Conservation (phyloP, 2,329 filamentous ascomycete species). For the Aureobasidium sp. region DNA sequence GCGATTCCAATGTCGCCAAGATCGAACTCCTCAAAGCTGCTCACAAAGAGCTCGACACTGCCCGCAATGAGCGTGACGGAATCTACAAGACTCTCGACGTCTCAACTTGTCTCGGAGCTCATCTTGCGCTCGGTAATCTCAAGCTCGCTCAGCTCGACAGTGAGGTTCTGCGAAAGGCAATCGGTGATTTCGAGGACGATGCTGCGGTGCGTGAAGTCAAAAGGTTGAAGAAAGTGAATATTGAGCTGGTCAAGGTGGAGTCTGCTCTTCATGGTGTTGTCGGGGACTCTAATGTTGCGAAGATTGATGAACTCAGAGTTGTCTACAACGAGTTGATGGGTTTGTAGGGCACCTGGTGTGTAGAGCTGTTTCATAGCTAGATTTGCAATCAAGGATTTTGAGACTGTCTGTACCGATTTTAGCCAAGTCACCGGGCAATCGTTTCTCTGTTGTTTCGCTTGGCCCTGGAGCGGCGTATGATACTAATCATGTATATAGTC, state of each 20-base stretch:
- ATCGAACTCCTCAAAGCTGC: neutral
- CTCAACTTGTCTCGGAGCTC: neutral
- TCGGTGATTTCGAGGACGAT: neutral
- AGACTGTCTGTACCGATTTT: too few species aligned
- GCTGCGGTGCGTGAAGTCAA: neutral
- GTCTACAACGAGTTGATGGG: too few species aligned
- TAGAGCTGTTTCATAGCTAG: too few species aligned
- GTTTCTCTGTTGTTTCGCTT: too few species aligned
- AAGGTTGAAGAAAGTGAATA: neutral
- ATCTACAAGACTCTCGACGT: neutral
- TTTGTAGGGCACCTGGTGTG: too few species aligned
- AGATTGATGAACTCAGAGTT: neutral
- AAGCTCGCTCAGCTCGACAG: neutral
- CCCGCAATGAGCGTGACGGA: neutral
- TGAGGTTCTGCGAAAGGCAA: neutral
- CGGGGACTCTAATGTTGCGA: neutral
- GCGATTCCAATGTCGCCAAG: neutral
- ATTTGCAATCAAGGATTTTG: too few species aligned
- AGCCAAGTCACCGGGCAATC: too few species aligned
- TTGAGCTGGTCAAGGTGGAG: neutral
- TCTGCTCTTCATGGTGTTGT: neutral
- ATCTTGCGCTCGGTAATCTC: neutral
- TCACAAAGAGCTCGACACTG: neutral
- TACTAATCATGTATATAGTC: too few species aligned
- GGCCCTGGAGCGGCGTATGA: too few species aligned